A percentile compares a stretch with the other conserved stretches of the same genome.
Conservation (phyloP, 2,329 filamentous ascomycete species). For the Ophiostoma montium region DNA sequence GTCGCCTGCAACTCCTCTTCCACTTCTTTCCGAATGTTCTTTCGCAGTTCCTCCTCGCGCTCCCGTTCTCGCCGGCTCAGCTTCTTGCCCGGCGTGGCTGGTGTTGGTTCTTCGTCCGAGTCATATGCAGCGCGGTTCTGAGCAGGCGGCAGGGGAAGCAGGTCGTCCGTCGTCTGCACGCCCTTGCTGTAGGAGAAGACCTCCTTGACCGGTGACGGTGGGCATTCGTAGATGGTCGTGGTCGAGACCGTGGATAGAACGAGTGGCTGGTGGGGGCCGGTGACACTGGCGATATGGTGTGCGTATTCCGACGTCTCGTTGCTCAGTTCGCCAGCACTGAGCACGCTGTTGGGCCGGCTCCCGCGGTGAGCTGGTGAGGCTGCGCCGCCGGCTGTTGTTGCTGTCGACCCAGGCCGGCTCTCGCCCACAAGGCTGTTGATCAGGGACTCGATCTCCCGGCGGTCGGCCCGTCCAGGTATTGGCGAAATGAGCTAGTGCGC, state of each 20-base stretch:
- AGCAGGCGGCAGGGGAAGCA: conserved; percentile 41
- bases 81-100: conserved; percentile 52
- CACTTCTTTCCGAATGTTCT: conserved; percentile 74
- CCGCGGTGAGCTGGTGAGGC: conserved; percentile 53
- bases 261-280: conserved; percentile 30
- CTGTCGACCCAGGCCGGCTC: conserved; percentile 55
- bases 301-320: conserved; percentile 51
- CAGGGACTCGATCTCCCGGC: conserved; percentile 68
- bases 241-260: conserved; percentile 60
- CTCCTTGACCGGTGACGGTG: conserved; percentile 63
- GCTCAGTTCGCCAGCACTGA: conserved; percentile 70
- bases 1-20: conserved; percentile 78
- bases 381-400: conserved; percentile 46
- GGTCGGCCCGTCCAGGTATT: conserved; percentile 53
- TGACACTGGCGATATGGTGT: background rate
- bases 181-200: conserved; percentile 94
- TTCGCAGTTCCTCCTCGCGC: conserved; percentile 76
- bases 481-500: conserved; percentile 52
- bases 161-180: conserved; percentile 76
- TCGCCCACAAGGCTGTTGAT: conserved; percentile 75
- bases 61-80: conserved; percentile 67
- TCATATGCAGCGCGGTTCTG: conserved; percentile 40
- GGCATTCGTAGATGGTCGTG: conserved; percentile 67
- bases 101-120: conserved; percentile 48
- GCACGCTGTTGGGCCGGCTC: conserved; percentile 74